Evolutionary conservation across 495 filamentous ascomycete genomes (phyloP).

Genomic region (Symbiotaphrina buchneri): DNA sequence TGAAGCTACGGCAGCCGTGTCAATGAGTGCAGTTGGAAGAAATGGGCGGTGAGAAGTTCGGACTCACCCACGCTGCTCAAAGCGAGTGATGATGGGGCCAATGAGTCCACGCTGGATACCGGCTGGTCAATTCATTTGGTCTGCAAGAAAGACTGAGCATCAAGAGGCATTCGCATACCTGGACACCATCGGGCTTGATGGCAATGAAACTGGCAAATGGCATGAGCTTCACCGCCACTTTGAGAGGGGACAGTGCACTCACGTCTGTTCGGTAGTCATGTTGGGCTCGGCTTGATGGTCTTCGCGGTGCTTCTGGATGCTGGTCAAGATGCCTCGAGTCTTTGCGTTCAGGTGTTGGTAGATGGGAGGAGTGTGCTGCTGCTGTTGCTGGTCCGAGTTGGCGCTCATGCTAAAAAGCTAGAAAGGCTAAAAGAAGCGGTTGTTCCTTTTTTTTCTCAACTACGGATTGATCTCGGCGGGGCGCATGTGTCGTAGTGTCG

Average conservation of each 20-base stretch:
- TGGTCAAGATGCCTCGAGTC: slow-evolving; percentile 19
- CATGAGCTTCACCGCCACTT: slow-evolving; percentile 1
- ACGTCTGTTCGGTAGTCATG: slow-evolving; percentile 92
- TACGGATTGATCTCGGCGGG: not conserved
- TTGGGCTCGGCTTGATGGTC: slow-evolving; percentile 27
- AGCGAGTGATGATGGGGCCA: slow-evolving; percentile 89
- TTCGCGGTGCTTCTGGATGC: slow-evolving; percentile 13
- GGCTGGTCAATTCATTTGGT: not conserved
- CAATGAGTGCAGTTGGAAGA: not conserved
- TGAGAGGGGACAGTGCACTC: slow-evolving; percentile 16
- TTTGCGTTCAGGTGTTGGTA: slow-evolving; percentile 22
- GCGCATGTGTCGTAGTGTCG: no score
- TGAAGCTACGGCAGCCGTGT: slow-evolving; percentile 39
- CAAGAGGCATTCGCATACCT: slow-evolving; percentile 33
- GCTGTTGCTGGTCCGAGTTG: slow-evolving; percentile 5
- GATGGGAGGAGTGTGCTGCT: slow-evolving; percentile 16
- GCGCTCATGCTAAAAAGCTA: slow-evolving; percentile 7
- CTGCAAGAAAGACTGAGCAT: slow-evolving; percentile 4
- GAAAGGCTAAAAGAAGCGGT: no score
- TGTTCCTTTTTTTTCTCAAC: slow-evolving; percentile 2
- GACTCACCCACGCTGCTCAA: slow-evolving; percentile 75
- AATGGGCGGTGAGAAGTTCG: not conserved
- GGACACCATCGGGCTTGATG: slow-evolving; percentile 98
- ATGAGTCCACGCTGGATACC: slow-evolving; percentile 66
- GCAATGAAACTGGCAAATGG: slow-evolving; percentile 64